A percentile compares a stretch with the other conserved stretches of the same genome.
phyloP scores from a whole-genome alignment of 2,329 filamentous ascomycete species.

The Claviceps pusilla region DNA sequence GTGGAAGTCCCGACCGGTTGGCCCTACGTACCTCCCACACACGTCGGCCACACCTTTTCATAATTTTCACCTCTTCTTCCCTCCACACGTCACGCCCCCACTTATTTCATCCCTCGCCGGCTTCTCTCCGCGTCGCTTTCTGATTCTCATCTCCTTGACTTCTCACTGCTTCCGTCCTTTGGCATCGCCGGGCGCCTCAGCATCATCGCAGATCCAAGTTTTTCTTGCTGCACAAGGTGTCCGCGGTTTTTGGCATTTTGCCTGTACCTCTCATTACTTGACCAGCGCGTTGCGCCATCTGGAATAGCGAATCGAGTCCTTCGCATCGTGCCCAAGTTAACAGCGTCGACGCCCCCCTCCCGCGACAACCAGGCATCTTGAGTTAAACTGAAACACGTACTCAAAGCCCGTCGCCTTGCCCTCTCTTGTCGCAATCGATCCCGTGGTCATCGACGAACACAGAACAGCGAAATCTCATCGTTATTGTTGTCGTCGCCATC shows the following conservation, averaged over 20 bases:
- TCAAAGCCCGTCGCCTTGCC: conserved; percentile 17
- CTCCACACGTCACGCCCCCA: conserved; percentile 19
- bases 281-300: conserved; percentile 5
- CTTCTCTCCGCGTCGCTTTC: conserved; percentile 9
- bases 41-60: conserved; percentile 28
- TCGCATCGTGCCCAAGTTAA: conserved; percentile 6
- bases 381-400: conserved; percentile 29
- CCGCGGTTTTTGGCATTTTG: conserved; percentile 2
- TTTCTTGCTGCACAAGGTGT: conserved; percentile 5
- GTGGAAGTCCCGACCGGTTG: conserved; percentile 41
- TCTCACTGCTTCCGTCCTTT: conserved; percentile 8
- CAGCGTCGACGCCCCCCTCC: conserved; percentile 14
- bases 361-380: conserved; percentile 16
- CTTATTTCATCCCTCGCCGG: conserved; percentile 9
- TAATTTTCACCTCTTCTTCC: conserved; percentile 16
- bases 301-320: conserved; percentile 7
- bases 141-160: conserved; percentile 2
- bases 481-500: conserved; percentile 17
- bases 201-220: conserved; percentile 4
- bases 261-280: conserved; percentile 2
- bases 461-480: conserved; percentile 19
- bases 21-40: conserved; percentile 35
- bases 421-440: conserved; percentile 18
- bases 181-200: conserved; percentile 9
- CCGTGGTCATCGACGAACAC: conserved; percentile 21